Evolutionary conservation across 148 eudicot species (phyloP).

Genomic region (Diospyros lotus): DNA sequence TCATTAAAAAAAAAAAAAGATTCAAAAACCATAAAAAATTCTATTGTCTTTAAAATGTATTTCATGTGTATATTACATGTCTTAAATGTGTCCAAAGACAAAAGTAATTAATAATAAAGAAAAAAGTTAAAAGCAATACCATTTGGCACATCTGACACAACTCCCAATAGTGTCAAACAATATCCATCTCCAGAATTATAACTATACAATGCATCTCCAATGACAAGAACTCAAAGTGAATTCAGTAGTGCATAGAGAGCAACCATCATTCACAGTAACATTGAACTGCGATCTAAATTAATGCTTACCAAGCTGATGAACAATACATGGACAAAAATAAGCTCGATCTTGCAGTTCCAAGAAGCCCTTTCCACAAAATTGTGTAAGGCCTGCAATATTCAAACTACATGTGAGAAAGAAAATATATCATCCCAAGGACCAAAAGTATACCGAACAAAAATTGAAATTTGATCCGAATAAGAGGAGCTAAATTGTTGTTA

Average conservation of each 20-base stretch:
- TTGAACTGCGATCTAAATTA: background rate
- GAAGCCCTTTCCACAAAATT: constrained; percentile 74
- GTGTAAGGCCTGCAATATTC: constrained; percentile 44
- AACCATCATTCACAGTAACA: background rate
- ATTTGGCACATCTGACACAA: background rate
- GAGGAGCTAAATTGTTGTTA: background rate
- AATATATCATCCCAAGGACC: background rate
- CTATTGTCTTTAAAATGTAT: no score
- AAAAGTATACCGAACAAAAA: background rate
- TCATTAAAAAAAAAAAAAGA: no score
- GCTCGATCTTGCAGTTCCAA: constrained; percentile 95
- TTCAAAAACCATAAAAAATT: no score
- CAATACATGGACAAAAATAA: constrained; percentile 87
- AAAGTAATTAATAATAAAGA: no score
- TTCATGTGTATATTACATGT: no score
- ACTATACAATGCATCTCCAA: no score
- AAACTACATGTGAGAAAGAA: background rate
- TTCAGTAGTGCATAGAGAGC: background rate
- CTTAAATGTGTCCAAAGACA: no score
- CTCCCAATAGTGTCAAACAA: no score
- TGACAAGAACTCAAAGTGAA: background rate
- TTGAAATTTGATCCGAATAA: background rate
- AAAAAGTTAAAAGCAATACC: background rate
- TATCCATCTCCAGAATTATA: no score
- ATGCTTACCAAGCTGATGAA: constrained; percentile 87